A percentile compares a stretch with the other conserved stretches of the same genome.
Conservation (phyloP, 148 eudicot genomes). For the Agrostemma githago region DNA sequence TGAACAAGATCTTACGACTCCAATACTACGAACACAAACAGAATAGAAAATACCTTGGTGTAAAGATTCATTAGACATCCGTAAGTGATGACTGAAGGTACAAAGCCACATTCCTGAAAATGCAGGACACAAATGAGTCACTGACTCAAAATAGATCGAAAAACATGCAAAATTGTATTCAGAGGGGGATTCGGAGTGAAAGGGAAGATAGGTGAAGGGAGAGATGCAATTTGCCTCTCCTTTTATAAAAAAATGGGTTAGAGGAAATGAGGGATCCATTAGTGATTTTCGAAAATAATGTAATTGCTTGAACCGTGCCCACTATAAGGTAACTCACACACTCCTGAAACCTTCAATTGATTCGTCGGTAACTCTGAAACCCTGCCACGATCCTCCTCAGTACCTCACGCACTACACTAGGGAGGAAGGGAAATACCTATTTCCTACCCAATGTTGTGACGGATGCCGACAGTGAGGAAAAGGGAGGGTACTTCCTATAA, state of each 20-base stretch:
- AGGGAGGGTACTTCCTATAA: too few species aligned
- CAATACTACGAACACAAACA: conserved; percentile 1
- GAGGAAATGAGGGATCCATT: not conserved
- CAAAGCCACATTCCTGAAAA: conserved; percentile 84
- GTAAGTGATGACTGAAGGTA: conserved; percentile 71
- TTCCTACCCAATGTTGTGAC: too few species aligned
- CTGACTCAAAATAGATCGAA: not conserved
- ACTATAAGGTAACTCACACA: too few species aligned
- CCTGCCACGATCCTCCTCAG: too few species aligned
- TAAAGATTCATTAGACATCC: conserved; percentile 92
- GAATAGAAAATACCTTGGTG: conserved; percentile 53
- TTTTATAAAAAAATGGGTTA: not conserved
- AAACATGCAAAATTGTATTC: not conserved
- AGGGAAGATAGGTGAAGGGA: not conserved
- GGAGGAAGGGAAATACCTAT: too few species aligned
- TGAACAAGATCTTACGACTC: not conserved
- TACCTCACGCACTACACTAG: too few species aligned
- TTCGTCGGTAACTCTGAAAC: too few species aligned
- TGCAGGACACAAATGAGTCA: conserved; percentile 15
- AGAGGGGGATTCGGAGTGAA: not conserved
- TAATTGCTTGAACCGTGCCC: too few species aligned
- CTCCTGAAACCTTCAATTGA: too few species aligned
- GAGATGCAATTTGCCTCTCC: not conserved
- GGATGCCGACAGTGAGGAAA: too few species aligned
- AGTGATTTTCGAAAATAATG: too few species aligned